Evolutionary conservation across 495 filamentous ascomycete genomes (phyloP).

Genomic region (Penicillium chermesinum): DNA sequence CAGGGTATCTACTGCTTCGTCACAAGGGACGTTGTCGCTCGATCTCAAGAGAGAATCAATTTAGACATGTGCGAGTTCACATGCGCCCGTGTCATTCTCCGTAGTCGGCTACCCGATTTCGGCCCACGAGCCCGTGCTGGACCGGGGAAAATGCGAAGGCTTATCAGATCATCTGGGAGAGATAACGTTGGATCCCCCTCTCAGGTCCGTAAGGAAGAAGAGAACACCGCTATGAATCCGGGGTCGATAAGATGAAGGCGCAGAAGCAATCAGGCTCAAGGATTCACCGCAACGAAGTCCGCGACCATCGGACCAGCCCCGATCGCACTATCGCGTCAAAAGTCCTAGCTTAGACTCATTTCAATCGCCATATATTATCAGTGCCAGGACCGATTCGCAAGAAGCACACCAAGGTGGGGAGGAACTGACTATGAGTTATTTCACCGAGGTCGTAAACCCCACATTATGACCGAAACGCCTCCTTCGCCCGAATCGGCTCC

Average conservation of each 20-base stretch:
- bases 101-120: constrained; percentile 23
- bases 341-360: not conserved
- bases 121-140: constrained; percentile 6
- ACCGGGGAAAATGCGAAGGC: too few species aligned
- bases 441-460: not conserved
- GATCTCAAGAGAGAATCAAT: too few species aligned
- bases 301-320: constrained; percentile 18
- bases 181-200: too few species aligned
- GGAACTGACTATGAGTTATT: not conserved
- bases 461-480: constrained; percentile 10
- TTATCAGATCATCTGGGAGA: too few species aligned
- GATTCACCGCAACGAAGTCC: constrained; percentile 15
- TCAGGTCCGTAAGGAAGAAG: too few species aligned
- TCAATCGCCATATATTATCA: not conserved
- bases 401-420: too few species aligned
- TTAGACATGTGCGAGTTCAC: not conserved
- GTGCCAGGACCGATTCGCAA: not conserved
- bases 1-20: too few species aligned
- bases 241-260: not conserved
- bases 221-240: too few species aligned
- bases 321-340: constrained; percentile 14
- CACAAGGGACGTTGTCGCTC: too few species aligned
- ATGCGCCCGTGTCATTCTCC: not conserved
- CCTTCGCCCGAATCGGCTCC: not conserved
- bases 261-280: constrained; percentile 5